phyloP scores from a whole-genome alignment of 768 basidiomycete species.

The Clavulina sp. region DNA sequence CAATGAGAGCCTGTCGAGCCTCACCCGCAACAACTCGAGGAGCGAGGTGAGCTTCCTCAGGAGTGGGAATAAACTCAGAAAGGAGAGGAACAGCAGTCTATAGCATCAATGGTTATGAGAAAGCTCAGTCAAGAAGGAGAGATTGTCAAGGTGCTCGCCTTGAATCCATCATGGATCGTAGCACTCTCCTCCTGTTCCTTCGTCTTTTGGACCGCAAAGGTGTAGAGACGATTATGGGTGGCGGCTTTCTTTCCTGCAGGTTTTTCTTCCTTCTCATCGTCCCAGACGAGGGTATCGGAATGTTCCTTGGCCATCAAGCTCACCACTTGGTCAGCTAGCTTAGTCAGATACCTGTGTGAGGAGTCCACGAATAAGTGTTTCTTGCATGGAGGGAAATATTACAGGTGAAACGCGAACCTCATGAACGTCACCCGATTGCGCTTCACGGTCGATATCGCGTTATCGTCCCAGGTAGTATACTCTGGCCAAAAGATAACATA shows the following conservation, averaged over 20 bases:
- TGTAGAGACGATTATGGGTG: neutral
- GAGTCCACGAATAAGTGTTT: too few relatives aligned
- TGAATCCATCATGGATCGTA: neutral
- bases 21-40: neutral
- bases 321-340: neutral
- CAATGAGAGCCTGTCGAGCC: neutral
- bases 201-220: neutral
- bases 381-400: too few relatives aligned
- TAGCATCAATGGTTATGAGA: too few relatives aligned
- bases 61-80: neutral
- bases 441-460: neutral
- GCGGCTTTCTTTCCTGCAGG: too few relatives aligned
- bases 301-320: neutral
- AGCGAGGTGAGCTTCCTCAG: neutral
- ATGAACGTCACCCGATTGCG: neutral
- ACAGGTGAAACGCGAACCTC: neutral
- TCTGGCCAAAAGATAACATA: slow-evolving; percentile 49
- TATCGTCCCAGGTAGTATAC: neutral
- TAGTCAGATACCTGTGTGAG: neutral
- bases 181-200: neutral
- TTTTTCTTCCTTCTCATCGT: neutral
- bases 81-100: neutral
- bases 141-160: too few relatives aligned
- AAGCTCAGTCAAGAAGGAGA: too few relatives aligned
- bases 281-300: neutral